Evolutionary conservation across 768 basidiomycete species (phyloP).

Genomic region (Baorangia bicolor): DNA sequence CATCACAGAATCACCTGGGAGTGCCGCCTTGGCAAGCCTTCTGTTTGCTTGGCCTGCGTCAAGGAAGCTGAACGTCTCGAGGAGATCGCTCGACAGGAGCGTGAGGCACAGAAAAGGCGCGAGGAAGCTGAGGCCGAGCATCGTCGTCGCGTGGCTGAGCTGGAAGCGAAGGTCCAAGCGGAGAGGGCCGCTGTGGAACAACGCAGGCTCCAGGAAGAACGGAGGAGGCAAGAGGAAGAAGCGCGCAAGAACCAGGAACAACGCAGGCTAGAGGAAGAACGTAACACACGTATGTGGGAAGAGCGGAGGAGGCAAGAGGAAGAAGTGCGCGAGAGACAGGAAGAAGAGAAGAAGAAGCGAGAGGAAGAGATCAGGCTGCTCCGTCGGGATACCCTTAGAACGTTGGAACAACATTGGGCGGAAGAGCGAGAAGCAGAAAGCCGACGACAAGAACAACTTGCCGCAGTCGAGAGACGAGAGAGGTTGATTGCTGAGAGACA

Average conservation of each 20-base stretch:
- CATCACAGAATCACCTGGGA: slow-evolving; percentile 43
- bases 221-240: slow-evolving; percentile 13
- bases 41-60: slow-evolving; percentile 45
- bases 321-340: background rate
- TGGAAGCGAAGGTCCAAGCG: slow-evolving; percentile 24
- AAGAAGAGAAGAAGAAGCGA: background rate
- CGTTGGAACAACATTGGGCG: background rate
- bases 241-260: background rate
- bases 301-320: slow-evolving; percentile 23
- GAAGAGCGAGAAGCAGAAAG: slow-evolving; percentile 28
- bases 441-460: background rate
- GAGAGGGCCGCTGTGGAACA: slow-evolving; percentile 5
- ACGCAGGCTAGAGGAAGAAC: too few relatives aligned
- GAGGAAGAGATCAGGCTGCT: background rate
- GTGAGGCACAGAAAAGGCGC: slow-evolving; percentile 38
- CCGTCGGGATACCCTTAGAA: background rate
- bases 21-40: slow-evolving; percentile 40
- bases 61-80: slow-evolving; percentile 38
- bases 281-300: slow-evolving; percentile 41
- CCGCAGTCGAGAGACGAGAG: background rate
- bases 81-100: slow-evolving; percentile 37
- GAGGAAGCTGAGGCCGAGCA: slow-evolving; percentile 45
- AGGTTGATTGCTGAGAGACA: background rate
- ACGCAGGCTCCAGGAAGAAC: slow-evolving; percentile 12
- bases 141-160: slow-evolving; percentile 36